Conservation (phyloP, 1,284 basidiomycete species). For the Chalciporus sp. region DNA sequence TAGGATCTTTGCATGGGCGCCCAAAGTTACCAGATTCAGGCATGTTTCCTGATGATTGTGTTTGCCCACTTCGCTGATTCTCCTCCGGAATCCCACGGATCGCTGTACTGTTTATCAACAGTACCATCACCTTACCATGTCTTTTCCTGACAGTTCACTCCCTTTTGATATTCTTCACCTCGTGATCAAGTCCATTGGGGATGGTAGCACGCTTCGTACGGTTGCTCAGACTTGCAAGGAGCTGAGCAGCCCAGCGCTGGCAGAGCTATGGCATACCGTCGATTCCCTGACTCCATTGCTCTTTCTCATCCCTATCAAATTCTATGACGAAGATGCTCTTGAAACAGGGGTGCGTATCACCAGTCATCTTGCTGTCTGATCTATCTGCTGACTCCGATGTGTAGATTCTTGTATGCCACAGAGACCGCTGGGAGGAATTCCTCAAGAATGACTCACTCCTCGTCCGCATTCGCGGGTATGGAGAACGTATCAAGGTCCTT, state of each 20-base stretch:
- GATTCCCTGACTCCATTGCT: background rate
- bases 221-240: background rate
- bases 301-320: background rate
- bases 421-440: background rate
- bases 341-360: background rate
- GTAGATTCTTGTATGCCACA: background rate
- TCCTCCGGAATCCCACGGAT: no score
- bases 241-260: background rate
- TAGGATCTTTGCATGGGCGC: no score
- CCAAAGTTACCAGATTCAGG: no score
- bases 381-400: no score
- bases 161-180: background rate
- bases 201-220: background rate
- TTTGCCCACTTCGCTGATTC: no score
- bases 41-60: no score
- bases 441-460: background rate
- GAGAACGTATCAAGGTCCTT: background rate
- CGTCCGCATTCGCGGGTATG: background rate
- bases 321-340: background rate
- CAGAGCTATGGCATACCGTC: background rate
- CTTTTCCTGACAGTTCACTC: background rate
- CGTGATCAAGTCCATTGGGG: background rate
- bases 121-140: no score
- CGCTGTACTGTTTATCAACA: no score
- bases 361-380: no score